A percentile compares a stretch with the other conserved stretches of the same genome.
phyloP scores from a whole-genome alignment of 2,329 filamentous ascomycete species.

The Colletotrichum caudatum region DNA sequence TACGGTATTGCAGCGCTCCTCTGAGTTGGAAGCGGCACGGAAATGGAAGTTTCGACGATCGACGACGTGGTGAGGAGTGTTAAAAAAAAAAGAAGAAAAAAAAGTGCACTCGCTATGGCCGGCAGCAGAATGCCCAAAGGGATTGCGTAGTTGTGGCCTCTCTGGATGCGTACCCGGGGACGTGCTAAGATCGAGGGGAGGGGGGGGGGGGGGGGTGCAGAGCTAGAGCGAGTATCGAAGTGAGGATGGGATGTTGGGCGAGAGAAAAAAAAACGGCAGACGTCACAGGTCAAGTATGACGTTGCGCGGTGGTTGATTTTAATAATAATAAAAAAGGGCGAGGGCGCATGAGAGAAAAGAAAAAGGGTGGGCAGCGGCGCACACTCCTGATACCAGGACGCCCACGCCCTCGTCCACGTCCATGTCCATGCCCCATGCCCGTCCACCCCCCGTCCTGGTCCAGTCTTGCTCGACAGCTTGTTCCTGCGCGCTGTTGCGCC shows the following conservation, averaged over 20 bases:
- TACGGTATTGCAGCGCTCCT: constrained; percentile 42
- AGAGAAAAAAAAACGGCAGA: constrained; percentile 51
- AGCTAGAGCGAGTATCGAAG: constrained; percentile 35
- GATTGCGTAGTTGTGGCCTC: constrained; percentile 34
- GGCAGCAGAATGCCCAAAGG: constrained; percentile 2
- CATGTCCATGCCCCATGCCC: constrained; percentile 12
- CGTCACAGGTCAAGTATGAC: constrained; percentile 59
- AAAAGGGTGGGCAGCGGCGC: constrained; percentile 45
- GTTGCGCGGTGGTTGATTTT: constrained; percentile 52
- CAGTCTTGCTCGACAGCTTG: neutral
- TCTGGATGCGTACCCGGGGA: constrained; percentile 31
- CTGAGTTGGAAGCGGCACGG: constrained; percentile 36
- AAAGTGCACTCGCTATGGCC: constrained; percentile 10
- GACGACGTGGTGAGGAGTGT: constrained; percentile 21
- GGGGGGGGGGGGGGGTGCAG: constrained; percentile 34
- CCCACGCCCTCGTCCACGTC: constrained; percentile 29
- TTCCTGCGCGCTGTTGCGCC: constrained; percentile 6
- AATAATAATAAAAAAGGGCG: constrained; percentile 37
- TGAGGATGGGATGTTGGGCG: constrained; percentile 37
- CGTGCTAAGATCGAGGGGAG: constrained; percentile 32
- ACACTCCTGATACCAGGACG: constrained; percentile 40
- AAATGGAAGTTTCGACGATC: constrained; percentile 39
- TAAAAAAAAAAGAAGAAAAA: neutral
- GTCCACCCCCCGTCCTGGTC: constrained; percentile 22
- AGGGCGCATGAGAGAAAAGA: constrained; percentile 48